phyloP scores from a whole-genome alignment of 805 yeast species.

The Kuraishia floccosa region DNA sequence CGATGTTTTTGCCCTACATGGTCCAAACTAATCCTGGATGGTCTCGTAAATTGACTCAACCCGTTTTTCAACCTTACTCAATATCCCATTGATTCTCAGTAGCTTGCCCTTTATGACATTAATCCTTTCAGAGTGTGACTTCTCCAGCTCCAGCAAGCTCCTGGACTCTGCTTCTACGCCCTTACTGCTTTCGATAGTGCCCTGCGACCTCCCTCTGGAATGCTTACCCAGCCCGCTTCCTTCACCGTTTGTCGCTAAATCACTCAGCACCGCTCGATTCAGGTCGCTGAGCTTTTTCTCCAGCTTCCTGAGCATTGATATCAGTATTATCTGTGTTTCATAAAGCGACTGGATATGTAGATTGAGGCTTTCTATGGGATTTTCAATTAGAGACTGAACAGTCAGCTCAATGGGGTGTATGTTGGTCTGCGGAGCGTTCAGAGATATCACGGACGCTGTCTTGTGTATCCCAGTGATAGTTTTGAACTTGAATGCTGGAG shows the following conservation, averaged over 20 bases:
- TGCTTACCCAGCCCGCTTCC: too few species aligned
- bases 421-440: too few species aligned
- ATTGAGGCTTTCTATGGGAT: conserved; percentile 39
- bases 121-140: conserved; percentile 10
- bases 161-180: too few species aligned
- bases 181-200: too few species aligned
- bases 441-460: too few species aligned
- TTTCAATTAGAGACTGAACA: conserved; percentile 43
- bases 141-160: not conserved
- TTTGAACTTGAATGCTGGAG: too few species aligned
- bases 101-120: conserved; percentile 12
- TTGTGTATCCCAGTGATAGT: too few species aligned
- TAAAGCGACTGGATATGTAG: conserved; percentile 39
- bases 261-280: conserved; percentile 11
- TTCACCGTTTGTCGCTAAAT: too few species aligned
- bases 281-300: conserved; percentile 19
- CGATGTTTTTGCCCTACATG: too few species aligned
- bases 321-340: conserved; percentile 44
- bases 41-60: conserved; percentile 16
- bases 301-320: conserved; percentile 32
- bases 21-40: too few species aligned
- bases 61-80: conserved; percentile 25
- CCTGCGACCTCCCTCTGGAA: too few species aligned
- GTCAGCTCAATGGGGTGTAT: conserved; percentile 51
- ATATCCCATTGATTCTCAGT: conserved; percentile 10